phyloP scores from a whole-genome alignment of 306 rosid genomes.

The Medicago ruthenica region DNA sequence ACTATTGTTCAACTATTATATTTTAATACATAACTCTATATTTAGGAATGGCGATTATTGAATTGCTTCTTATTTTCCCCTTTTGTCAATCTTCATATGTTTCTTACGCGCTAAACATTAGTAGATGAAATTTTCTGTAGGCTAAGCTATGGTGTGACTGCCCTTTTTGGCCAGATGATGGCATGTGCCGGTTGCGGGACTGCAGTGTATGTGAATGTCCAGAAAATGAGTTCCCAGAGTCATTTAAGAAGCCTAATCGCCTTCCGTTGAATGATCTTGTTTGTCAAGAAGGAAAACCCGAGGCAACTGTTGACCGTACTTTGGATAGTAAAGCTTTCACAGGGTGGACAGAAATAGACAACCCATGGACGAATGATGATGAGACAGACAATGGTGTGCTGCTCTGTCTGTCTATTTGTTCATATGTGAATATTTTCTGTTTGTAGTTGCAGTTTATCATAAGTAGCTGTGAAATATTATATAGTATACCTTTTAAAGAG shows the following conservation, averaged over 20 bases:
- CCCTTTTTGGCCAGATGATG: slow-evolving; percentile 99
- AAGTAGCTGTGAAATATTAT: slow-evolving; percentile 15
- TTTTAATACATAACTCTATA: neutral
- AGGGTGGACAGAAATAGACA: slow-evolving; percentile 88
- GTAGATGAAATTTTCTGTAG: slow-evolving; percentile 46
- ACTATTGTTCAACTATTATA: slow-evolving; percentile 17
- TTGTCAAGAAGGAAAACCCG: slow-evolving; percentile 97
- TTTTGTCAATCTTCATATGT: neutral
- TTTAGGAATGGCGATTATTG: neutral
- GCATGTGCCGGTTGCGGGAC: slow-evolving; percentile 96
- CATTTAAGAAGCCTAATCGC: slow-evolving; percentile 71
- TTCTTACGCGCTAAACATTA: slow-evolving; percentile 27
- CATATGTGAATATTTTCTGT: slow-evolving; percentile 15
- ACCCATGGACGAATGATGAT: slow-evolving; percentile 94
- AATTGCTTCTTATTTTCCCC: slow-evolving; percentile 20
- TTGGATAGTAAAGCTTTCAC: slow-evolving; percentile 80
- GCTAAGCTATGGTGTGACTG: slow-evolving; percentile 96
- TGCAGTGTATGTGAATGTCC: slow-evolving; percentile 99
- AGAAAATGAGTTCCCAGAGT: slow-evolving; percentile 84
- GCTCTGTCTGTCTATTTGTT: slow-evolving; percentile 23
- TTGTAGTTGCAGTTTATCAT: slow-evolving; percentile 9
- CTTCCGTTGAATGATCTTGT: slow-evolving; percentile 73
- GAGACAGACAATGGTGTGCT: slow-evolving; percentile 87
- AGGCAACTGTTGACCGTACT: slow-evolving; percentile 96
- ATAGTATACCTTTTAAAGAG: neutral